These are phyloP conservation scores for Pseudocercospora cruenta DNA, from an alignment of 2,329 filamentous ascomycete genomes.

Conservation along the genomic window DNA sequence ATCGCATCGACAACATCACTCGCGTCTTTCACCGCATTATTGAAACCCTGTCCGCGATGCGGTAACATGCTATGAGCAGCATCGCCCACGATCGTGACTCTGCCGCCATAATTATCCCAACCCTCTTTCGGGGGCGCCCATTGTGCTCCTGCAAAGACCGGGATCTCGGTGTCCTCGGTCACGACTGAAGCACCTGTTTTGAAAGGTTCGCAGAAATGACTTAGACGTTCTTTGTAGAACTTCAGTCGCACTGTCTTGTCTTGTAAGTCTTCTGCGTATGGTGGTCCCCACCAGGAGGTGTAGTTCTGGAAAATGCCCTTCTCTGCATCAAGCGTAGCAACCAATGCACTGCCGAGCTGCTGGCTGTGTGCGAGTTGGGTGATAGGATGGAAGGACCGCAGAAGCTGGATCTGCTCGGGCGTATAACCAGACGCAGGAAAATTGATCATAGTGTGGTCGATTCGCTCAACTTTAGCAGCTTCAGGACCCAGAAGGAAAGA, in stretches of 20 bases:
- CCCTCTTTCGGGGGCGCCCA: neutral
- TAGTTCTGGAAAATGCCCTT: constrained; percentile 13
- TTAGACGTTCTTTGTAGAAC: constrained; percentile 8
- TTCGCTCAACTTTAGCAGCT: constrained; percentile 4
- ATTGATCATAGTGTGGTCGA: constrained; percentile 17
- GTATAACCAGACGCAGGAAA: constrained; percentile 7
- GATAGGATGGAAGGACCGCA: constrained; percentile 7
- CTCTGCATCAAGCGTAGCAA: constrained; percentile 11
- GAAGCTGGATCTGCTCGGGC: constrained; percentile 11
- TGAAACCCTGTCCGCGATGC: constrained; percentile 48
- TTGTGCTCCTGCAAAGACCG: constrained; percentile 16
- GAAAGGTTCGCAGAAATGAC: constrained; percentile 10
- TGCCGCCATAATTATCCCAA: constrained; percentile 30
- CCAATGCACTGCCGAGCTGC: neutral
- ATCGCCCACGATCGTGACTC: constrained; percentile 38
- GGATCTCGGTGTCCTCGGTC: constrained; percentile 6
- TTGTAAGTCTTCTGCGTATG: neutral
- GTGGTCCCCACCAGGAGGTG: constrained; percentile 21
- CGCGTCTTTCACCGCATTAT: constrained; percentile 46
- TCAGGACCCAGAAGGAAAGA: constrained; percentile 15
- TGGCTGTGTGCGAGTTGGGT: constrained; percentile 2
- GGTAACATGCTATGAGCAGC: constrained; percentile 52
- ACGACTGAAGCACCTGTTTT: constrained; percentile 7
- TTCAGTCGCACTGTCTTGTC: neutral
- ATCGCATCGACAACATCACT: constrained; percentile 40